phyloP scores from a whole-genome alignment of 257 asterid genomes.

The Petunia secreta region DNA sequence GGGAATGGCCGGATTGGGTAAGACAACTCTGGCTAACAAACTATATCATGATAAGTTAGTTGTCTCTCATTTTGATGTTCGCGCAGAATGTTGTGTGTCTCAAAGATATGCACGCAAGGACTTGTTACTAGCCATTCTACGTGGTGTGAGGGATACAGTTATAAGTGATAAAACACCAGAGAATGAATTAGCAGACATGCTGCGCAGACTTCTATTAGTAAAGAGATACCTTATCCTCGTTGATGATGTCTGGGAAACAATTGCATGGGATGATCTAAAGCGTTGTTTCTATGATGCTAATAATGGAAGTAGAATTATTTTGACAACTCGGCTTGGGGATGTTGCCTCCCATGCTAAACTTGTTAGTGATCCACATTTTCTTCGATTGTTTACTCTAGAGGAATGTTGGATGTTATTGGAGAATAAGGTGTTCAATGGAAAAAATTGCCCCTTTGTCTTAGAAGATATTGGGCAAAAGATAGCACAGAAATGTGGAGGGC shows the following conservation, averaged over 20 bases:
- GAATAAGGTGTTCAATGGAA: constrained; percentile 33
- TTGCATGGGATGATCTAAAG: constrained; percentile 23
- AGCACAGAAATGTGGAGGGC: constrained; percentile 36
- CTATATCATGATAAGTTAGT: constrained; percentile 29
- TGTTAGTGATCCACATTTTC: neutral
- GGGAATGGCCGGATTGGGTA: constrained; percentile 54
- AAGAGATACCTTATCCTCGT: constrained; percentile 39
- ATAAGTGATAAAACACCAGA: neutral
- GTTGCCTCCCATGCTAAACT: constrained; percentile 27
- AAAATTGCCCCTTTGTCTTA: constrained; percentile 35
- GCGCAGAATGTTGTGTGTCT: constrained; percentile 36
- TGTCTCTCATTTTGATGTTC: constrained; percentile 29
- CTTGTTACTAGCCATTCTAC: constrained; percentile 30
- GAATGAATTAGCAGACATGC: neutral
- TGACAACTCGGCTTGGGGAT: constrained; percentile 35
- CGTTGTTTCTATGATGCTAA: neutral
- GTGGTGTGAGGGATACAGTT: neutral
- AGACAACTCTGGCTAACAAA: constrained; percentile 44
- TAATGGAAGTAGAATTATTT: constrained; percentile 42
- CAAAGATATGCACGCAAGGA: constrained; percentile 24
- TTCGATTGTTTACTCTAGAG: constrained; percentile 14
- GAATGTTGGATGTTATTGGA: constrained; percentile 44
- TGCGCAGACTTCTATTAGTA: constrained; percentile 26
- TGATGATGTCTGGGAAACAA: constrained; percentile 50
- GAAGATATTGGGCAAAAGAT: constrained; percentile 27